Percentiles rank a stretch among this genome's conserved stretches.
Evolutionary conservation across 768 basidiomycete genomes (phyloP).

Genomic region (Boletus fagicola): DNA sequence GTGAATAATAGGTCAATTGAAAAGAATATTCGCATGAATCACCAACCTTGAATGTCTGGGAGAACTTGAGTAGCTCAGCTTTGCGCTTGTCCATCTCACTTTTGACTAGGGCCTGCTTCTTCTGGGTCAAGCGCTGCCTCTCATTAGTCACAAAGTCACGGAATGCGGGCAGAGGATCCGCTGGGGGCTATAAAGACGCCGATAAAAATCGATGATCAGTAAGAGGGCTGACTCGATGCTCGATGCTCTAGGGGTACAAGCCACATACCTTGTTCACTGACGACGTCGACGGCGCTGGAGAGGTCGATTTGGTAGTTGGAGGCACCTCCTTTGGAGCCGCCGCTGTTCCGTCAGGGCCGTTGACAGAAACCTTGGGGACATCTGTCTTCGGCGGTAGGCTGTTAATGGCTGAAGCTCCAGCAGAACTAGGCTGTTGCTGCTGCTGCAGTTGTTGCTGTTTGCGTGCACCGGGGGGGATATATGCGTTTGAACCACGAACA

Average conservation of each 20-base stretch:
- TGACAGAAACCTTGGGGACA: constrained; percentile 71
- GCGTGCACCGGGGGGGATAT: constrained; percentile 91
- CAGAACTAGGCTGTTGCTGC: constrained; percentile 26
- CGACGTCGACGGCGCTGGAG: constrained; percentile 52
- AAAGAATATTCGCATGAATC: not conserved
- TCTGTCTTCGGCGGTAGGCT: constrained; percentile 39
- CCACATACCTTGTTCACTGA: constrained; percentile 51
- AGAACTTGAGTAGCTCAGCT: constrained; percentile 91
- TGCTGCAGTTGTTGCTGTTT: constrained; percentile 42
- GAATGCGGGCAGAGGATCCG: constrained; percentile 81
- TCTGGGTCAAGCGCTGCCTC: constrained; percentile 85
- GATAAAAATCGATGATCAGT: constrained; percentile 2
- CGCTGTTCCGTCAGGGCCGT: constrained; percentile 70
- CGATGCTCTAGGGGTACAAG: not conserved
- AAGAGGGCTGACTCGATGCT: constrained; percentile 3
- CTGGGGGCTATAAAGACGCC: constrained; percentile 49
- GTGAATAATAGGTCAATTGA: not conserved
- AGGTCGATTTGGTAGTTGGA: constrained; percentile 59
- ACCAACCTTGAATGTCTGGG: constrained; percentile 87
- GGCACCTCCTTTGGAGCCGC: constrained; percentile 42
- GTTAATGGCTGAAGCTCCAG: constrained; percentile 32
- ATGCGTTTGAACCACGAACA: constrained; percentile 82
- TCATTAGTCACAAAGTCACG: constrained; percentile 91
- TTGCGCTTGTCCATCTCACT: constrained; percentile 93
- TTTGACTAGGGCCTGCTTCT: constrained; percentile 85